Percentiles rank a stretch among this genome's conserved stretches.
These are phyloP conservation scores for Plenodomus tracheiphilus DNA, from an alignment of 2,329 filamentous ascomycete genomes.

Conservation along the genomic window DNA sequence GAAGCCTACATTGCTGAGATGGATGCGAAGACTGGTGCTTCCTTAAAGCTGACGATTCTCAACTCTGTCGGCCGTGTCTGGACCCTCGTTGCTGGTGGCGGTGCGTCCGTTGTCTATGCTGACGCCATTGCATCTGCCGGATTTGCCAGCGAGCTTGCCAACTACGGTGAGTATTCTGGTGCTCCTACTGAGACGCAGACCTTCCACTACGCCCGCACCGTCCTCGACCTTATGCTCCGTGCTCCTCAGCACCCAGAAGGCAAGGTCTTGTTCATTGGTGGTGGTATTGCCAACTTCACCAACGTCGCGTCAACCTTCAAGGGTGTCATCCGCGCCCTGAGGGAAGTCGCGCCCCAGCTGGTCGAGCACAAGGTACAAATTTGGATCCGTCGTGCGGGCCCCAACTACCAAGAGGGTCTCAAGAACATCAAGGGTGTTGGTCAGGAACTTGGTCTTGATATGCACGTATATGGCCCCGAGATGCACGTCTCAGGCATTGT, in stretches of 20 bases:
- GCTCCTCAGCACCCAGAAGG: conserved; percentile 82
- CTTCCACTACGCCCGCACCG: conserved; percentile 97
- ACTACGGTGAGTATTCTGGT: conserved; percentile 99
- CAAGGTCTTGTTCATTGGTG: conserved; percentile 99
- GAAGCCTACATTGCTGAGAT: conserved; percentile 99
- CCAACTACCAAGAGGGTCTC: conserved; percentile 99
- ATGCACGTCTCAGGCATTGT: conserved; percentile 96
- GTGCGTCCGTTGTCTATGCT: conserved; percentile 98
- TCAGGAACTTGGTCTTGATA: conserved; percentile 90
- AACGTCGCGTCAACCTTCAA: conserved; percentile 99
- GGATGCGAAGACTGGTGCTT: conserved; percentile 98
- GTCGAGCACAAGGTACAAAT: conserved; percentile 98
- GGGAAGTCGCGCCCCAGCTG: conserved; percentile 82
- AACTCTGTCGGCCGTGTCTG: conserved; percentile 91
- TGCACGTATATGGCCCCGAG: conserved; percentile 84
- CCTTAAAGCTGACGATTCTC: conserved; percentile 95
- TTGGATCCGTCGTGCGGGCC: conserved; percentile 88
- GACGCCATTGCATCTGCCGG: conserved; percentile 97
- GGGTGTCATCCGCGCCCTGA: conserved; percentile 94
- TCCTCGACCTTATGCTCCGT: conserved; percentile 96
- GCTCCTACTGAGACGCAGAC: conserved; percentile 98
- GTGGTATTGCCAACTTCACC: conserved; percentile 99
- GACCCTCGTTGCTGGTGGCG: conserved; percentile 98
- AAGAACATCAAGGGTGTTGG: conserved; percentile 99
- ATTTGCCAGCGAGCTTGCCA: conserved; percentile 94